Conservation (phyloP, 108 stramenopile genomes). For the Conticribra weissflogii region DNA sequence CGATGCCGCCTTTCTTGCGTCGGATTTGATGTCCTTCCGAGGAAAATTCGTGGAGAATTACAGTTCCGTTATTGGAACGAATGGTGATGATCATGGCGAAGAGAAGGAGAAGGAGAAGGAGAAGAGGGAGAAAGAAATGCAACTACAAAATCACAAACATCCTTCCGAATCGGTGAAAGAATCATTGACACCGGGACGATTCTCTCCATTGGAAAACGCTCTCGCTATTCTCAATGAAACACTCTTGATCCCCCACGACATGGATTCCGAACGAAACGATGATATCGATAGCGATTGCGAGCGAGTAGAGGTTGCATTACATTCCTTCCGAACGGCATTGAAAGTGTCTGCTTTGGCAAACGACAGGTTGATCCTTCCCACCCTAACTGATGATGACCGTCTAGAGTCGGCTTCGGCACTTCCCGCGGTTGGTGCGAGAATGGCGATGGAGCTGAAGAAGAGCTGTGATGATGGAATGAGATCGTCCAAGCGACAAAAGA, state of each 20-base stretch:
- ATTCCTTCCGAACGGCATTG: constrained; percentile 36
- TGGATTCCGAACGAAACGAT: not conserved
- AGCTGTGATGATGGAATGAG: not conserved
- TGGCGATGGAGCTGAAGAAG: too few species aligned
- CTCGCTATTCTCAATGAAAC: constrained; percentile 22
- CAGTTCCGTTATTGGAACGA: too few species aligned
- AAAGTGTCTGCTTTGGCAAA: constrained; percentile 42
- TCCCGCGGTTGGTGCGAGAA: too few species aligned
- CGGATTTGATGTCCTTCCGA: constrained; percentile 20
- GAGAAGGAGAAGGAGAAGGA: too few species aligned
- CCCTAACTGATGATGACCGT: constrained; percentile 1
- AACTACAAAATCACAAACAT: not conserved
- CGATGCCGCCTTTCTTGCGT: constrained; percentile 25
- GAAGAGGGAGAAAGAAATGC: not conserved
- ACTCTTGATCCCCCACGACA: constrained; percentile 5
- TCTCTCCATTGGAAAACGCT: constrained; percentile 19
- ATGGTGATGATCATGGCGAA: not conserved
- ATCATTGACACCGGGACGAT: too few species aligned
- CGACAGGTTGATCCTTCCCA: constrained; percentile 38
- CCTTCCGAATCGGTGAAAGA: too few species aligned
- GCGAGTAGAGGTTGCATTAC: constrained; percentile 32
- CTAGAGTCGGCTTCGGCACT: too few species aligned
- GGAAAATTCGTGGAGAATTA: constrained; percentile 4
- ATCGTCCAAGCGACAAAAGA: not conserved
- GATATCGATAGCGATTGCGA: constrained; percentile 6